Evolutionary conservation across 192 early-diverging fungal species (phyloP), one percentile per base, ranked within the genome.

Genomic region (Coemansia sp.): DNA sequence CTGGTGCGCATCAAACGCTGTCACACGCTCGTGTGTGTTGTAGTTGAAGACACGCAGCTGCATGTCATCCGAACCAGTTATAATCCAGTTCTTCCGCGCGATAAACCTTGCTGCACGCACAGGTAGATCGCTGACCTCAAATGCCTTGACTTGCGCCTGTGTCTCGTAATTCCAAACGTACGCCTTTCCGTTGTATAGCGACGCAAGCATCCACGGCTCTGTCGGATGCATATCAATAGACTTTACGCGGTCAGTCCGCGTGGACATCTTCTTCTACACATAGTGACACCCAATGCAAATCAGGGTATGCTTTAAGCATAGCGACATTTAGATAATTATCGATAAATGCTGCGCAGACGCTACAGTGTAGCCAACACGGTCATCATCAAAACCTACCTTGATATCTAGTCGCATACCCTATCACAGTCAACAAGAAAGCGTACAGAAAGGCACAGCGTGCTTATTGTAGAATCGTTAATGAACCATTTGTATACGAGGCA

Each of bases 161-260:
- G 93, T 98, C 76, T 99, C 96, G 68, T 98, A 93, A 85, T 99
- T 98, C 96, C 96, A 98, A 44, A 99, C 94, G 62, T 94, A 88
- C 5, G 93, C 90, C 54, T 93, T 88, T 52, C 97, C 97, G 75
- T 92, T 93, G 80, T 99, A 99, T 55, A 98, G 88, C 66, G 92
- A 91, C 22, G 96, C 89, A 62, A 99, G 85, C 51, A 99, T 85
- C 97, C 97, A 99, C 34, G 97, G 94, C 78, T 99, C 97, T 6
- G 94, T 93, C 16, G 97, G 97, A 74, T 99, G 97, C 79, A 96
- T 92, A 83, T 99, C 97, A 54, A 99, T 85, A 54, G 92, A 91
- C 83, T 99, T 99, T 60, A 99, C 96, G 69, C 97, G 90, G 75
- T 96, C 96, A 26, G 80, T 82, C 67, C 86, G 91, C 60, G 87